A percentile compares a stretch with the other conserved stretches of the same genome.
Evolutionary conservation across 257 asterid species (phyloP).

Genomic region (Cordia subcordata): DNA sequence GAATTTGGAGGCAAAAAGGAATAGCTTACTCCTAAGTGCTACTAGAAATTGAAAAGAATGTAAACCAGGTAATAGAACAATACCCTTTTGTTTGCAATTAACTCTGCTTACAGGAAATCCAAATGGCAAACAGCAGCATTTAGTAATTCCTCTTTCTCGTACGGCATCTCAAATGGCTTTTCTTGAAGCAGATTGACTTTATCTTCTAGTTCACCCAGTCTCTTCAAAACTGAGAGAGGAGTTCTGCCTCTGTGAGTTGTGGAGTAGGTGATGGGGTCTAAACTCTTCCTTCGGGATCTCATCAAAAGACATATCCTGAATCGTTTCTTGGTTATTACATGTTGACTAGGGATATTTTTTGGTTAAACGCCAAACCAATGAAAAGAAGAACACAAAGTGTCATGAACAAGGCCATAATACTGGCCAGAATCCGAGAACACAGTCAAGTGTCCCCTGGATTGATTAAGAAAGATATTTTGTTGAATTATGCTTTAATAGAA

Average conservation of each 20-base stretch:
- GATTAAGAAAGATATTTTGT: constrained; percentile 1
- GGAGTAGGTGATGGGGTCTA: constrained; percentile 83
- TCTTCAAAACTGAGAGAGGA: constrained; percentile 62
- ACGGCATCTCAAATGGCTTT: constrained; percentile 94
- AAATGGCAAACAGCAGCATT: constrained; percentile 97
- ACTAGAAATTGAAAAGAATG: no score
- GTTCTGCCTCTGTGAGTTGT: constrained; percentile 72
- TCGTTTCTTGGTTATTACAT: constrained; percentile 27
- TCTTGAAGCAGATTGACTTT: constrained; percentile 68
- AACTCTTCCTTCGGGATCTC: constrained; percentile 55
- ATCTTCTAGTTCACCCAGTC: constrained; percentile 86
- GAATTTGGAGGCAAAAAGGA: no score
- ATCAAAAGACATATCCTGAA: constrained; percentile 45
- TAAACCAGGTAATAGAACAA: not conserved
- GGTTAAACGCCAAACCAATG: constrained; percentile 41
- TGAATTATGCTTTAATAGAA: no score
- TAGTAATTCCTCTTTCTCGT: constrained; percentile 83
- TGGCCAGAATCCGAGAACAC: constrained; percentile 47
- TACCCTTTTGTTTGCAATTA: constrained; percentile 96
- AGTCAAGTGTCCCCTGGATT: constrained; percentile 50
- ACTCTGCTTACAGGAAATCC: constrained; percentile 94
- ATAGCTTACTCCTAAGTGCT: no score
- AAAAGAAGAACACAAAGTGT: constrained; percentile 52
- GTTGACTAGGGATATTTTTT: constrained; percentile 51
- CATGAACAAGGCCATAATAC: constrained; percentile 67